Base-by-base conservation (phyloP, 371 early-diverging fungal species). In the Mortierella sp. region DNA sequence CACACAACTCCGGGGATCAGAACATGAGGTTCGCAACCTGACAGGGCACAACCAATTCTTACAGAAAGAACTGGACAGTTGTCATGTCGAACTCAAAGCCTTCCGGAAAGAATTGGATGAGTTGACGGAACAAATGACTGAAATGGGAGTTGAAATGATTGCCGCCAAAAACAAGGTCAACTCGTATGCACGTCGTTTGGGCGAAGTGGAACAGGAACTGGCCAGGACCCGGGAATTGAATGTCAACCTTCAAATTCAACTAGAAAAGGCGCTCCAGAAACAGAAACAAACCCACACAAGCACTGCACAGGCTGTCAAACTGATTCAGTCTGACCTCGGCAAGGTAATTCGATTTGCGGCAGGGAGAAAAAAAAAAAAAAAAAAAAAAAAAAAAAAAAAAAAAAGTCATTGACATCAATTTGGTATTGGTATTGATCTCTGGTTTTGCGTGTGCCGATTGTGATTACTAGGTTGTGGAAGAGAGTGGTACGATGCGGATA, bases 81-180 rank as follows among this genome's bases (percentile, higher is more conserved):
- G 89, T 19, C 81, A 86, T 57, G 82, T 83, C 44, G 89, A 89
- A 64, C 69, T 90, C 46, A 80, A 81, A 50, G 79, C 83, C 58
- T 90, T 89, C 64, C 84, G 89, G 61, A 88, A 82, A 63, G 90
- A 90, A 64, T 83, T 90, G 71, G 90, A 90, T 53, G 84, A 83
- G 11, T 64, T 90, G 0, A 85, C 88, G 4, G 89, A 83, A n/a
- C 90, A 90, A 57, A 75, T 90, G 66, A 84, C 86, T 47, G 89
- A 90, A 52, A 90, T 90, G 89, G 87, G 88, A 0, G 82, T 84
- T 21, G 90, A 90, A 73, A 88, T 90, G 82, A 81, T 86, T 76
- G 81, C 81, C 28, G 89, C 90, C 29, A 84, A 87, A 53, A 79
- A 76, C 28, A 85, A 87, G 72, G 90, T 88, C 15, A 84, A 81